Conservation (phyloP, 2,329 filamentous ascomycete genomes). For the Fusarium brevicatenulatum region DNA sequence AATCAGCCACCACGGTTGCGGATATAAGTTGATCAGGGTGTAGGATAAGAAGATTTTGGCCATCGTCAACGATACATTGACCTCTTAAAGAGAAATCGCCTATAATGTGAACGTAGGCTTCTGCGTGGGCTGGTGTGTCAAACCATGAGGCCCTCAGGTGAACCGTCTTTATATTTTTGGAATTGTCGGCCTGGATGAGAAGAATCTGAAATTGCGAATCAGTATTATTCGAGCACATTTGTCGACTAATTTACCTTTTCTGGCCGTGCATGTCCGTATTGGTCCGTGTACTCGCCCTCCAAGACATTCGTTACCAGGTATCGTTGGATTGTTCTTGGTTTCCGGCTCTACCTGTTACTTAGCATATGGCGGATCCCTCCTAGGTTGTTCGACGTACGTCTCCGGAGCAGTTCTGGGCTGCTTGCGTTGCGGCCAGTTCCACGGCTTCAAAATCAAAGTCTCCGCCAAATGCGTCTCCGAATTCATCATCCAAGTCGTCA, state of each 20-base stretch:
- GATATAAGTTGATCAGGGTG: constrained; percentile 97
- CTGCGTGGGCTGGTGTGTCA: constrained; percentile 78
- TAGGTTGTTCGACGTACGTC: constrained; percentile 51
- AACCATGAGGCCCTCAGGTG: constrained; percentile 87
- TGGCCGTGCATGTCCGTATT: constrained; percentile 65
- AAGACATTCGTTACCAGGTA: constrained; percentile 83
- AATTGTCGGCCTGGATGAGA: constrained; percentile 81
- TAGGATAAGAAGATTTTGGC: constrained; percentile 84
- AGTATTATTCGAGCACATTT: constrained; percentile 9
- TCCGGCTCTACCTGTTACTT: constrained; percentile 74
- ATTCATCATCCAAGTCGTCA: constrained; percentile 45
- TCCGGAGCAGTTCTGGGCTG: constrained; percentile 52
- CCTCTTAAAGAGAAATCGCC: constrained; percentile 77
- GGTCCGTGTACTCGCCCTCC: constrained; percentile 73
- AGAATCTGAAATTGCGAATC: constrained; percentile 67
- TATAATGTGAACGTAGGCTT: constrained; percentile 87
- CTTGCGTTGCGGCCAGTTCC: constrained; percentile 78
- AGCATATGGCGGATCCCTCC: constrained; percentile 59
- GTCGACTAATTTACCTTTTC: constrained; percentile 73
- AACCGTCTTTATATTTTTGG: constrained; percentile 72
- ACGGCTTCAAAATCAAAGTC: constrained; percentile 82
- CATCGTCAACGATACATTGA: constrained; percentile 84
- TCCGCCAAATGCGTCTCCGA: constrained; percentile 66
- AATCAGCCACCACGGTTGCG: constrained; percentile 95
- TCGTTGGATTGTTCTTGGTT: constrained; percentile 81